Base-by-base conservation (phyloP, 306 rosid species). In the Cicer chorassanicum region DNA sequence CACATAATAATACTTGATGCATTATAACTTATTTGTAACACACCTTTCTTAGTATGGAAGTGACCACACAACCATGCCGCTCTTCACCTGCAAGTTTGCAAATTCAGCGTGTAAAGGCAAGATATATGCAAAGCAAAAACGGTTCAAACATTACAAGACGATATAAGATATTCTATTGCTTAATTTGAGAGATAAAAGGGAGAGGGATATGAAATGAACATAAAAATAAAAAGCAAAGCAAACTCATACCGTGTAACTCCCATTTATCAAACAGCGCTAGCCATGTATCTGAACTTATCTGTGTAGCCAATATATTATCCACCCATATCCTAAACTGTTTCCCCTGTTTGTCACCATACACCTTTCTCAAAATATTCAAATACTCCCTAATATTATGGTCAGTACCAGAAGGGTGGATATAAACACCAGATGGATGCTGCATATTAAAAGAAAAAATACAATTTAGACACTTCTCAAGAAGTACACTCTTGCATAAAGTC, bases 291-390 rank as follows among this genome's bases (percentile, higher is more conserved):
- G 92, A 60, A 80, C 89, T 63, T 66, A 90, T 80, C 75, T 82
- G 79, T 15, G 82, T 67, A 45, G 95, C 72, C 65, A 80, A 74
- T 16, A 90, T 82, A 65, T 76, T 77, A 75, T 94, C 97, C 57
- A 90, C 88, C 97, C 88, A 90, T 75, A 81, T 85, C 80, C 90
- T 84, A 60, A 59, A 90, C 54, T 78, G 84, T 79, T 89, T 87
- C 81, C 93, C 99, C 82, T 84, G 86, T 65, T 82, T 79, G 80
- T 94, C 92, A 80, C 99, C 99, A 49, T 88, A 82, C 65, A 40
- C 70, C 43, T 68, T 77, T 73, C 82, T 68, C 69, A 90, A 53
- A 54, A 38, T 18, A 76, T 77, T 77, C 82, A 84, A 0, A 74
- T 75, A 48, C 24, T 85, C 88, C 39, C 54, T 8, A 38, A 90